These are phyloP conservation scores for Calonectria pseudoturangicola DNA, from an alignment of 2,329 filamentous ascomycete species.

Conservation along the genomic window DNA sequence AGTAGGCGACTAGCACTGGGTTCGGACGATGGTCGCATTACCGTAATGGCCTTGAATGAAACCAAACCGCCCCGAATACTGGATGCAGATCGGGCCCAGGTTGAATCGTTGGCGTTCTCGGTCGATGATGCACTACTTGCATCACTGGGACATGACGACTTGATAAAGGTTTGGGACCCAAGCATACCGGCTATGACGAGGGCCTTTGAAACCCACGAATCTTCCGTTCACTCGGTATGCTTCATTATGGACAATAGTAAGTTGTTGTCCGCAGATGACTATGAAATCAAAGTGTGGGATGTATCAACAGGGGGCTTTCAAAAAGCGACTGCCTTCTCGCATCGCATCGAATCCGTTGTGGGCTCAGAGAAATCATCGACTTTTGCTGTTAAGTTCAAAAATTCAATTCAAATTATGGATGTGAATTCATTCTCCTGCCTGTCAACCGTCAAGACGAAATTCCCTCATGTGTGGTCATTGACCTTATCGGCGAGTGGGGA, in stretches of 20 bases:
- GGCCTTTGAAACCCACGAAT: background rate
- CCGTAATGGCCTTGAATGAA: background rate
- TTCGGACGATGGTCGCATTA: conserved; percentile 5
- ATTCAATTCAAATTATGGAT: conserved; percentile 10
- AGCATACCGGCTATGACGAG: background rate
- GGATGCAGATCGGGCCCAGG: conserved; percentile 3
- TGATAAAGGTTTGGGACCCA: conserved; percentile 7
- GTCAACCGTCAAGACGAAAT: background rate
- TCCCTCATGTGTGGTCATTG: conserved; percentile 9
- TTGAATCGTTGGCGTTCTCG: background rate
- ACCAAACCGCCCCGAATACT: background rate
- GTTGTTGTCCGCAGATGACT: conserved; percentile 2
- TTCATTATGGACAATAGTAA: background rate
- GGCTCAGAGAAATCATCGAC: background rate
- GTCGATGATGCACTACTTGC: background rate
- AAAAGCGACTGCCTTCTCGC: background rate
- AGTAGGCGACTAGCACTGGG: background rate
- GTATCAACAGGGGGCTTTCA: background rate
- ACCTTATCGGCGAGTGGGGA: background rate
- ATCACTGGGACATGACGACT: conserved; percentile 13
- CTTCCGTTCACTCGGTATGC: conserved; percentile 7
- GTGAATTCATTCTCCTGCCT: background rate
- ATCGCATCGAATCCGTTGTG: background rate
- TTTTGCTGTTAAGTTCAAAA: conserved; percentile 8
- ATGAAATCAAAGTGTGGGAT: conserved; percentile 15